Conservation (phyloP, 2,329 filamentous ascomycete genomes). For the Penicillium thymicola region DNA sequence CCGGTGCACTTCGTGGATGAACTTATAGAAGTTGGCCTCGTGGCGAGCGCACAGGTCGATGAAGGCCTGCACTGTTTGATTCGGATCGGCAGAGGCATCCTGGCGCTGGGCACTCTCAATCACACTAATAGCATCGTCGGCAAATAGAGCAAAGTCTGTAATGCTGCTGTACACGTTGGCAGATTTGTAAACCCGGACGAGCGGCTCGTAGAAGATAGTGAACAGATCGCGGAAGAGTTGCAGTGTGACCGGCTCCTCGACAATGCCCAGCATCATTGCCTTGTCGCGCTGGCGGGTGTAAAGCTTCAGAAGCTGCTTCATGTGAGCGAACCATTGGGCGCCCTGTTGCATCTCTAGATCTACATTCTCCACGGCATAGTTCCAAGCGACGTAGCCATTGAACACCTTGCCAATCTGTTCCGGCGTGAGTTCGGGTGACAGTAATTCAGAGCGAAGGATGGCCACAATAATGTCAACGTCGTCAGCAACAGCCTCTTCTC, state of each 20-base stretch:
- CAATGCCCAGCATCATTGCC: conserved; percentile 91
- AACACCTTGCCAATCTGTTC: conserved; percentile 81
- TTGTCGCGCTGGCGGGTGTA: conserved; percentile 91
- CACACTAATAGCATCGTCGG: conserved; percentile 87
- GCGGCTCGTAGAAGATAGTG: conserved; percentile 97
- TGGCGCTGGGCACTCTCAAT: conserved; percentile 65
- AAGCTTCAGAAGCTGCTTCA: conserved; percentile 93
- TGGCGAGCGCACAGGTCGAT: conserved; percentile 95
- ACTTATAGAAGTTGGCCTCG: conserved; percentile 97
- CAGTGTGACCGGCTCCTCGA: conserved; percentile 96
- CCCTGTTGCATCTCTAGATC: conserved; percentile 86
- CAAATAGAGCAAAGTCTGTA: conserved; percentile 89
- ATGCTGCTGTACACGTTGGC: conserved; percentile 98
- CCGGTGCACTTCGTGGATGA: conserved; percentile 94
- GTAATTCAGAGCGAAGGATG: conserved; percentile 73
- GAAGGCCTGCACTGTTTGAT: conserved; percentile 96
- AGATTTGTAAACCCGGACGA: conserved; percentile 96
- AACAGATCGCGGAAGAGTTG: conserved; percentile 94
- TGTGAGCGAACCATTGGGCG: conserved; percentile 85
- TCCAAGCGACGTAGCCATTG: conserved; percentile 96
- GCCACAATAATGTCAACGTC: conserved; percentile 81
- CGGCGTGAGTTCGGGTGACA: conserved; percentile 67
- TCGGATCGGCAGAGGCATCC: conserved; percentile 91
- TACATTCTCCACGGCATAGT: conserved; percentile 82
- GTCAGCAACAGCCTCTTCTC: conserved; percentile 69